Conservation (phyloP, 2,329 filamentous ascomycete genomes). For the Trichophyton verrucosum region DNA sequence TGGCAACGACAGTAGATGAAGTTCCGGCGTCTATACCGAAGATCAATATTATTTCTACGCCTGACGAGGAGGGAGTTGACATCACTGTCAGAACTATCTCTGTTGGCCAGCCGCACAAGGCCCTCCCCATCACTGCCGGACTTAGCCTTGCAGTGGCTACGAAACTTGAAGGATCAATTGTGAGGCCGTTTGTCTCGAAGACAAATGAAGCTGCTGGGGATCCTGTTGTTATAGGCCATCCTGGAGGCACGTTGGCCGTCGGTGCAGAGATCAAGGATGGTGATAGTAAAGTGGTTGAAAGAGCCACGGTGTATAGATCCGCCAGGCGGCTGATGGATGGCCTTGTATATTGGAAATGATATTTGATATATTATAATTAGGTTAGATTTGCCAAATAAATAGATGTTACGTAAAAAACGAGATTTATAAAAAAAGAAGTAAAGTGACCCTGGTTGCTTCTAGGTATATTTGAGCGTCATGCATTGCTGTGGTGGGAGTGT, state of each 20-base stretch:
- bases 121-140: conserved; percentile 45
- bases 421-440: too few species aligned
- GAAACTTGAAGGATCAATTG: conserved; percentile 33
- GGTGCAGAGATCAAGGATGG: conserved; percentile 25
- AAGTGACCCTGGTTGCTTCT: too few species aligned
- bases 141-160: conserved; percentile 40
- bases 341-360: conserved; percentile 29
- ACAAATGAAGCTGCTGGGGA: neutral
- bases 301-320: conserved; percentile 37
- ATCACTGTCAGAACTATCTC: conserved; percentile 40
- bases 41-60: conserved; percentile 43
- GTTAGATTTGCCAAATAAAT: too few species aligned
- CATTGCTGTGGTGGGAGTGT: too few species aligned
- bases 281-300: conserved; percentile 24
- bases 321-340: conserved; percentile 39
- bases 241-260: conserved; percentile 36
- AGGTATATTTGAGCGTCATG: too few species aligned
- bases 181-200: conserved; percentile 19
- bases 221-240: conserved; percentile 34
- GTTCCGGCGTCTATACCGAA: conserved; percentile 51
- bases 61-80: conserved; percentile 22
- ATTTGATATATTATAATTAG: too few species aligned
- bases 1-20: conserved; percentile 34
- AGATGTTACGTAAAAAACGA: too few species aligned
- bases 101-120: conserved; percentile 45